Base-by-base conservation (phyloP, 2,329 filamentous ascomycete genomes). In the Herpotrichia juniperi region DNA sequence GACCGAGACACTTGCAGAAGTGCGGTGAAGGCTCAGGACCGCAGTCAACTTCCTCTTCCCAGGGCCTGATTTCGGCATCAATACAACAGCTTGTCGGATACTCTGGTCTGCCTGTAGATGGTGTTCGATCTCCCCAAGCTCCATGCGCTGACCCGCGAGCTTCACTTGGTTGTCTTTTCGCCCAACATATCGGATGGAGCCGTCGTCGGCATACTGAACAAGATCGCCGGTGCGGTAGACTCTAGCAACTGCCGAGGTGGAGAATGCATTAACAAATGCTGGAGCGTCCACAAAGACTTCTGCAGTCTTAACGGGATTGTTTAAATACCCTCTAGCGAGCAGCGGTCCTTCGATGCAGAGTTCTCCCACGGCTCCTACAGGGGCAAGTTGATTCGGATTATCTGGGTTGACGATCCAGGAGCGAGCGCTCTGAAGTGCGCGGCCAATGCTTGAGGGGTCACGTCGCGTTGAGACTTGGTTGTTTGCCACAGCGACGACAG, bases 1-100 rank as follows among this genome's bases (percentile, higher is more conserved):
- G 17, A 64, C 61, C 0, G 61, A 50, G 1, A 51, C 44, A 12
- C 48, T 45, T 4, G 32, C 12, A 10, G 42, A 21, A 8, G 67
- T 51, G 8, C 55, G 60, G 19, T 72, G 67, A 21, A 78, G 59
- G 21, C 73, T 74, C 48, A 79, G 54, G 2, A 82, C 73, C 10
- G 77, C 72, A 6, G 76, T 73, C n/a, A 80, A 71, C n/a, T 73
- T 76, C 50, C 75, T 69, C 49, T 76, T 72, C n/a, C 71, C 67
- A 2, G 66, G 73, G 1, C 77, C 76, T 14, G 46, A 45, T 53
- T 77, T 76, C 2, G 76, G 74, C 51, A 80, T 61, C 14, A 76
- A 65, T 2, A 80, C 77, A 42, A 79, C 69, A 3, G 71, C 73
- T 52, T 78, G 71, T 28, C 67, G 71, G 11, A 79, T 52, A 9